phyloP scores from a whole-genome alignment of 2,329 filamentous ascomycete genomes.

The Aspergillus amoenus region DNA sequence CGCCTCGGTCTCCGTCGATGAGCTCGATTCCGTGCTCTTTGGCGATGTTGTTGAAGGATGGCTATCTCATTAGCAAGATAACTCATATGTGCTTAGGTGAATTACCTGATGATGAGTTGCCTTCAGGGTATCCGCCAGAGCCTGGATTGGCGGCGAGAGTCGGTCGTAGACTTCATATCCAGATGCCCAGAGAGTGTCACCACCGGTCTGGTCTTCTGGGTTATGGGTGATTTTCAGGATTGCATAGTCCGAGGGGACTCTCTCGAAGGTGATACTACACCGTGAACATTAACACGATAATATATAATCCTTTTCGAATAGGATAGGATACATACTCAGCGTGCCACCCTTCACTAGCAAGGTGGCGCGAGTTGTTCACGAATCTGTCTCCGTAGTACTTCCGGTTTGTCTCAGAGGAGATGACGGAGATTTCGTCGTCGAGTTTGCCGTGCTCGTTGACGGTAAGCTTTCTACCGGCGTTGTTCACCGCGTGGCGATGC shows the following conservation, averaged over 20 bases:
- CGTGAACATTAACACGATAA: background rate
- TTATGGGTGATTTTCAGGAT: conserved; percentile 3
- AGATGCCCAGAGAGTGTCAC: conserved; percentile 11
- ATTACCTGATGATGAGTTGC: background rate
- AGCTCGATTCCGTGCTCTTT: conserved; percentile 4
- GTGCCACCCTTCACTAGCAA: conserved; percentile 10
- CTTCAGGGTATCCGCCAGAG: conserved; percentile 2
- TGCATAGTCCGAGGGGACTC: conserved; percentile 8
- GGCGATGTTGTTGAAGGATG: conserved; percentile 1
- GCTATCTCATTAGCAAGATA: background rate
- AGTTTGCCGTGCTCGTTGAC: conserved; percentile 2
- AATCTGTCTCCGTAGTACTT: conserved; percentile 3
- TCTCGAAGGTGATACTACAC: conserved; percentile 9
- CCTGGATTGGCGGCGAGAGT: conserved; percentile 4
- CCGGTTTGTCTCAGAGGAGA: conserved; percentile 6
- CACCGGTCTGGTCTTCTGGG: conserved; percentile 5
- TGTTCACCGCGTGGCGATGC: background rate
- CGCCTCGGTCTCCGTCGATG: background rate
- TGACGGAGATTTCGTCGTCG: conserved; percentile 7
- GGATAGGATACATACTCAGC: background rate
- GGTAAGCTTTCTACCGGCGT: background rate
- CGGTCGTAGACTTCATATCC: conserved; percentile 12
- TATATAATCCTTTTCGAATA: background rate
- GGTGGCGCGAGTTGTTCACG: background rate
- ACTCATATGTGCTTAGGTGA: background rate